Evolutionary conservation across 2,329 filamentous ascomycete species (phyloP), one percentile per base, ranked within the genome.

Genomic region (Diaporthe vexans): DNA sequence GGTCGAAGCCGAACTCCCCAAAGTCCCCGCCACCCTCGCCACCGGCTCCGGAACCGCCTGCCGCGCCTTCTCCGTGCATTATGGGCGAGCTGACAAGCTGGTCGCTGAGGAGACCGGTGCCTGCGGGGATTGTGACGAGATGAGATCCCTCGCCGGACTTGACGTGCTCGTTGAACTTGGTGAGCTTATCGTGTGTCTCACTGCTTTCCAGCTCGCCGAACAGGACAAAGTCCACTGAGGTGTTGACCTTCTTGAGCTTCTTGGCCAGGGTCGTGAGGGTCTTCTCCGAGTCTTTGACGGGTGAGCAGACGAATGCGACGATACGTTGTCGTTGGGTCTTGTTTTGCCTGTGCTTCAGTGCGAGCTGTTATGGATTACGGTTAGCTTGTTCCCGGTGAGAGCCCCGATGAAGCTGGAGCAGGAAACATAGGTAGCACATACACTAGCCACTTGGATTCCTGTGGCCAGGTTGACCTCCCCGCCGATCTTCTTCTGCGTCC

Each of bases 201-300:
- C 97, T 94, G 79, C 95, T 94, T 78, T 97, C 94, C 71, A 98
- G 90, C 80, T 99, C 96, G 78, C 97, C 97, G 80, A 99, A 99
- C 61, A 96, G 91, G 76, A 99, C 91, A 81, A 99, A 96, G 84
- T 99, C 97, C 81, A 99, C 94, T 76, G 93, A 94, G 75, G 98
- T 94, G 81, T 94, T 96, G 84, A 93, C 94, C 90, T 99, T 99
- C 91, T 98, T 98, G 95, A 98, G 97, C 87, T 97, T 97, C 88
- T 97, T 97, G 58, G 97, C 95, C 40, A 99, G 90, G 81, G 94
- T 94, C 76, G 95, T 90, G 68, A 99, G 91, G 71, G 93, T 91
- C 86, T 97, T 97, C 84, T 98, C 94, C 77, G 94, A 93, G 81
- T 99, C 97, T 76, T 92, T 90, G 81, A 98, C 93, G 37, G 95